Evolutionary conservation across 1,139 yeast genomes (phyloP), one percentile per base, ranked within the genome.

Genomic region (Nematodospora anomalae): DNA sequence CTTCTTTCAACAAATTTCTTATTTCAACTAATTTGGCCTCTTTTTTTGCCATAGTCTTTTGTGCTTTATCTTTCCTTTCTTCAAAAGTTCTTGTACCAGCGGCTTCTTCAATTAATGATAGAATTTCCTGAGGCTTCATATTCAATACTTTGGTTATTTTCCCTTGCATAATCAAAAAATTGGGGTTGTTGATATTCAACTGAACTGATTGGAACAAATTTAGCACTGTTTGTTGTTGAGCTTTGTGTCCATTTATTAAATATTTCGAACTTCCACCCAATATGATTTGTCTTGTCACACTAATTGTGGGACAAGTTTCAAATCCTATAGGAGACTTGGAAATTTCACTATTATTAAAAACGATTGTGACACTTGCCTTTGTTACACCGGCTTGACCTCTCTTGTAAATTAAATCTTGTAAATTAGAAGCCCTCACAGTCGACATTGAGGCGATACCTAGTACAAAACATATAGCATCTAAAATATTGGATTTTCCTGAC

Each of bases 341-440:
- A 38, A 76, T 70, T 50, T 90, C 97, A 20, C 76, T 58, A 53
- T 92, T 94, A 59, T 90, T 95, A 57, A 94, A 94, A 2, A 92
- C 96, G 37, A 94, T 88, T 0, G 98, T 89, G 2, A 94, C 98
- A 55, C 95, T 84, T 2, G 98, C 98, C 57, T 89, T 90, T 2
- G 97, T 90, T 7, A 92, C 92, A 45, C 98, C 98, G 0, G 98
- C 97, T 57, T 92, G 98, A 7, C 98, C 98, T 50, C 97, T 78
- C 53, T 92, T 92, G 59, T 92, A 92, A 40, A 94, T 92, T 58
- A 94, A 75, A 58, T 94, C 99, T 53, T 92, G 97, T 33, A 90
- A 67, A 55, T 84, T 89, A 12, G 89, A 84, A 0, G 98, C 99
- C 57, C 99, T 74, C 20, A 94, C 96, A 0, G 96, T 87, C 15